A percentile compares a stretch with the other conserved stretches of the same genome.
Evolutionary conservation across 2,329 filamentous ascomycete species (phyloP).

Genomic region (Pseudogymnoascus sp.): DNA sequence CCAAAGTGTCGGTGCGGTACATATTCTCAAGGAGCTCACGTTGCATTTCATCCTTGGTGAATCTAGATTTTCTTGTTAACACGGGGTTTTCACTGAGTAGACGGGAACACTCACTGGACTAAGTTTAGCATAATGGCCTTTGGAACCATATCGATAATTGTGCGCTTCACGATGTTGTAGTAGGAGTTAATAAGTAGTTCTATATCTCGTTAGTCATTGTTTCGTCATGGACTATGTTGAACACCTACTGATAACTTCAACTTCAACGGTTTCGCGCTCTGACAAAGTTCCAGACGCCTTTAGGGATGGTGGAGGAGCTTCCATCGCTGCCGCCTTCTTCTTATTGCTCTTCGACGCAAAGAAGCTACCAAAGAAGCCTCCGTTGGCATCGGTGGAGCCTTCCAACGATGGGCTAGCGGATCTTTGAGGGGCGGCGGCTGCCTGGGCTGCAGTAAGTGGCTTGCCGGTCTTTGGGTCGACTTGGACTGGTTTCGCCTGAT

Average conservation of each 20-base stretch:
- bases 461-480: conserved; percentile 99
- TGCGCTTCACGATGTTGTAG: conserved; percentile 95
- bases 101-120: conserved; percentile 63
- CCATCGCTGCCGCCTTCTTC: conserved; percentile 99
- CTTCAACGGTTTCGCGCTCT: conserved; percentile 90
- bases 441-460: conserved; percentile 57
- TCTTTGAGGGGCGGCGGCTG: conserved; percentile 51
- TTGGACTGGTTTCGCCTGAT: conserved; percentile 73
- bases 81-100: background rate
- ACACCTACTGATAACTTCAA: conserved; percentile 90
- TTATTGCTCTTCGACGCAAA: conserved; percentile 97
- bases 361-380: conserved; percentile 95
- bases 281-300: conserved; percentile 91
- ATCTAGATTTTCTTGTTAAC: conserved; percentile 41
- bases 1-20: conserved; percentile 84
- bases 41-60: conserved; percentile 98
- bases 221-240: background rate
- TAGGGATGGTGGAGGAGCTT: conserved; percentile 81
- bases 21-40: conserved; percentile 93
- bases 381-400: conserved; percentile 46
- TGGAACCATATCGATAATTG: conserved; percentile 99
- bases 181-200: conserved; percentile 94
- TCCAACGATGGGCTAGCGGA: conserved; percentile 65
- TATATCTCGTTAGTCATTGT: conserved; percentile 31
- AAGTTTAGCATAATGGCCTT: conserved; percentile 98